These are phyloP conservation scores for Corchorus olitorius DNA, from an alignment of 345 rosid species.

Conservation along the genomic window DNA sequence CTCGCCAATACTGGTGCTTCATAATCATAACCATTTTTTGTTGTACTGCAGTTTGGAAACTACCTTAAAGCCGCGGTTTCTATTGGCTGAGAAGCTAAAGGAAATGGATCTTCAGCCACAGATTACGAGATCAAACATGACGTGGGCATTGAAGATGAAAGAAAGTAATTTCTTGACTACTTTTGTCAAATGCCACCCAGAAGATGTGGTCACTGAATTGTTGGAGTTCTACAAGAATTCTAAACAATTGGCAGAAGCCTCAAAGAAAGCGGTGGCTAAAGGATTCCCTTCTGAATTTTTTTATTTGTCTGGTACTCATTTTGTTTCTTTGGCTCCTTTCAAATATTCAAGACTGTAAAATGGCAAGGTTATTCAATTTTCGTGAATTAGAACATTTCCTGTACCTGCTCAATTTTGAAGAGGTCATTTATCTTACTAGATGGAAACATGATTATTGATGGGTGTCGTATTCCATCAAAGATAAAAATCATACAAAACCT, in stretches of 20 bases:
- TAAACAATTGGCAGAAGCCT: constrained; percentile 64
- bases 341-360: neutral
- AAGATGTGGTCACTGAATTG: constrained; percentile 54
- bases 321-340: constrained; percentile 7
- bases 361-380: neutral
- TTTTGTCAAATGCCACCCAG: constrained; percentile 59
- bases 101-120: constrained; percentile 64
- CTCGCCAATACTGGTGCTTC: constrained; percentile 50
- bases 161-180: constrained; percentile 60
- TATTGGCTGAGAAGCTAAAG: constrained; percentile 54
- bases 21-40: constrained; percentile 56
- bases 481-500: no score
- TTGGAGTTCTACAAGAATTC: constrained; percentile 50
- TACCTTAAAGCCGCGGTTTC: constrained; percentile 58
- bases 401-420: neutral
- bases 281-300: constrained; percentile 66
- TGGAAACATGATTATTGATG: no score
- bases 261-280: constrained; percentile 41
- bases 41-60: constrained; percentile 62
- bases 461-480: no score
- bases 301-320: neutral
- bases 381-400: neutral
- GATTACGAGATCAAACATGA: constrained; percentile 34
- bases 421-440: no score
- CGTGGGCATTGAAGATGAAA: constrained; percentile 67